phyloP scores from a whole-genome alignment of 2,329 filamentous ascomycete species.

The Meredithiella fracta region DNA sequence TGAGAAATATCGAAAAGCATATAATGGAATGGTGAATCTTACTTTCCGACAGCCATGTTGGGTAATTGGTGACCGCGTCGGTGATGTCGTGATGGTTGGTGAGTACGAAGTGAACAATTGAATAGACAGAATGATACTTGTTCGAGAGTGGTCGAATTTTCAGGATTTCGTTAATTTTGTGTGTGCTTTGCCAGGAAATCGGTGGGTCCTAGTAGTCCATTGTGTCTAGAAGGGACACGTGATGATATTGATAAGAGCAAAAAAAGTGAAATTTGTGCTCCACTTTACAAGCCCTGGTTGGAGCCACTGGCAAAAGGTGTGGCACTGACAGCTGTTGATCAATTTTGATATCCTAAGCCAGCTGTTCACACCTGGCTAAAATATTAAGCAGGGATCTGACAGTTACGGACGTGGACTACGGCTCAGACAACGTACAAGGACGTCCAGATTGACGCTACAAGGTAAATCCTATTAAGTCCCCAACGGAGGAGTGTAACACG shows the following conservation, averaged over 20 bases:
- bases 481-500: not conserved
- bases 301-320: slow-evolving; percentile 1
- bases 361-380: too few relatives aligned
- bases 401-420: not conserved
- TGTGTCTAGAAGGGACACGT: slow-evolving; percentile 5
- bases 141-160: slow-evolving; percentile 15
- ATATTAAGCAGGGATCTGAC: not conserved
- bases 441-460: not conserved
- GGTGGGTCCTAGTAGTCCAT: slow-evolving; percentile 13
- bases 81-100: slow-evolving; percentile 27
- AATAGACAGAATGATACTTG: slow-evolving; percentile 10
- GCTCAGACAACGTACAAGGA: not conserved
- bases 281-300: slow-evolving; percentile 9
- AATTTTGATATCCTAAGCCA: not conserved
- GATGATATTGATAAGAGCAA: slow-evolving; percentile 12
- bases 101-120: slow-evolving; percentile 14
- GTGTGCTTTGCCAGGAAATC: slow-evolving; percentile 10
- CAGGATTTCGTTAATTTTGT: slow-evolving; percentile 14
- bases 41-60: slow-evolving; percentile 47
- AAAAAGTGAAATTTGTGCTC: not conserved
- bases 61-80: slow-evolving; percentile 31
- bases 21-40: slow-evolving; percentile 20
- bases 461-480: too few relatives aligned
- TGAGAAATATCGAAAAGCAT: slow-evolving; percentile 4
- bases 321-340: not conserved